phyloP scores from a whole-genome alignment of 371 early-diverging fungal species.

The Mucor piriformis region DNA sequence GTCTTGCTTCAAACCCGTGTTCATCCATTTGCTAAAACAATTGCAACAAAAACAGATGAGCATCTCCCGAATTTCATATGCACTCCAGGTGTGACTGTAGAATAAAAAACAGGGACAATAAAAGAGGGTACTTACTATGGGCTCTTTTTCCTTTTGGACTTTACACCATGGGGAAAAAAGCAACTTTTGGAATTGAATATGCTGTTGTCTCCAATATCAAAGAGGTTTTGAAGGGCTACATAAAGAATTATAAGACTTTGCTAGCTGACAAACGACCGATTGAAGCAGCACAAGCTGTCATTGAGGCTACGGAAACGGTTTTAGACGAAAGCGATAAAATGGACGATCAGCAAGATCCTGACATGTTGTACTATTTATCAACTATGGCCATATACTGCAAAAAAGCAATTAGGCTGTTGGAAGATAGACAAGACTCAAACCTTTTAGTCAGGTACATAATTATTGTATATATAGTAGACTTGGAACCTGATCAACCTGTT shows the following conservation, averaged over 20 bases:
- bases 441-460: constrained; percentile 3
- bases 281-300: constrained; percentile 19
- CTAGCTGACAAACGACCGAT: neutral
- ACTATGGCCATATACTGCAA: constrained; percentile 23
- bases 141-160: too few relatives aligned
- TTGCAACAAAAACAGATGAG: too few relatives aligned
- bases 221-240: constrained; percentile 16
- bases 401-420: constrained; percentile 5
- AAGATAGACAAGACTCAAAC: neutral
- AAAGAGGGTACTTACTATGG: too few relatives aligned
- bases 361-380: constrained; percentile 9
- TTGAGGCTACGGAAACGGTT: constrained; percentile 29
- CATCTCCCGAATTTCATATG: neutral
- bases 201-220: neutral
- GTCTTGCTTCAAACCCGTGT: constrained; percentile 48
- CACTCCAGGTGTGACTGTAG: neutral
- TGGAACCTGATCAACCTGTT: neutral
- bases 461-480: neutral
- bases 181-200: constrained; percentile 41
- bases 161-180: constrained; percentile 34
- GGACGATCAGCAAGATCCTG: constrained; percentile 14
- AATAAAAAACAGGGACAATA: neutral
- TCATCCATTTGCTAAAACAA: constrained; percentile 47
- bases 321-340: constrained; percentile 26
- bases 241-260: constrained; percentile 14